Evolutionary conservation across 2,329 filamentous ascomycete genomes (phyloP), one percentile per base, ranked within the genome.

Genomic region (Arthrobotrys pseudoclavata): DNA sequence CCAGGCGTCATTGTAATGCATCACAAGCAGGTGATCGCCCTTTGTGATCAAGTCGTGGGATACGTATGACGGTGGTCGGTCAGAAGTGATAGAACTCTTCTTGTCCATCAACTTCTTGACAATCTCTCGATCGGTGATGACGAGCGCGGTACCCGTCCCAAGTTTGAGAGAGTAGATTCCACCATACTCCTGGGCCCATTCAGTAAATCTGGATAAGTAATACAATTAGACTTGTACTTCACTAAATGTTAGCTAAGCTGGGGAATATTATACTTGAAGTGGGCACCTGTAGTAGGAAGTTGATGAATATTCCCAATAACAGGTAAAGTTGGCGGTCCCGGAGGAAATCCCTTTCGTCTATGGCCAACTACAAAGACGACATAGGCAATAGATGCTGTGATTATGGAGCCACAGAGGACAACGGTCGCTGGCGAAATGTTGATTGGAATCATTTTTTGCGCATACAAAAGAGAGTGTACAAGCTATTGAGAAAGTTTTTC

Each of bases 1-100:
- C 87, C 86, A 88, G 18, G 81, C 82, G 13, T 84, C 81, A 0
- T 85, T 84, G 55, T 87, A 86, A 42, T 86, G 81, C 84, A 87
- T 86, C 24, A 85, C 79, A 2, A 87, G 82, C 3, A 86, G 81
- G 79, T 87, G 86, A 77, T 87, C 84, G 1, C 86, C 85, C 1
- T 83, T 81, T 2, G 84, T 84, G 60, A 87, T 86, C 26, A 87
- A 80, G 12, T 80, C 79, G 37, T 85, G 81, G 0, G 83, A 82
- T 9, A 87, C 84, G 68, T 85, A 85, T 0, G 83, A 85, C 0
- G 81, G 79, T 0, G 86, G 86, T 4, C 86, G 81, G 37, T 84
- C 82, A 67, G 83, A 86, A 79, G 85, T 87, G 7, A 84, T 84
- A 29, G 81, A 81, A 34, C 83, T 84, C 55, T 84, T 85, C 80